Base-by-base conservation (phyloP, 176 grass and related monocot species). In the Poa pratensis region DNA sequence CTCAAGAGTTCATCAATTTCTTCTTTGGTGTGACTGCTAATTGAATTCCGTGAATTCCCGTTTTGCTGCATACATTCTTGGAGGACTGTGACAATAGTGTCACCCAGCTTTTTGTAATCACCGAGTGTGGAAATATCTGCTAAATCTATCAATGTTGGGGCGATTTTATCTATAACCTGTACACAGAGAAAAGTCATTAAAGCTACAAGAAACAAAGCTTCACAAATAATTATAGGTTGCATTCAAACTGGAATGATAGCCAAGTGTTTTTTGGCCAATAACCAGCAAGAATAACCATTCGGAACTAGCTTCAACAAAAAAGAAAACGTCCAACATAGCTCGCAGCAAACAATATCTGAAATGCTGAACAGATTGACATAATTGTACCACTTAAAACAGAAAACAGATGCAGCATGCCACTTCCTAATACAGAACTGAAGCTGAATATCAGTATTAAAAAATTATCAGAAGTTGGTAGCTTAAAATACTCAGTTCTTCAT, bases 121-220 rank as follows among this genome's bases (percentile, higher is more conserved):
- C 94, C 94, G 1, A 94, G 84, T 81, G 78, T 77, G 23, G 86
- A 90, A 63, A 96, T 81, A 90, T 96, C 87, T 70, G 91, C 82
- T 77, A 96, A 89, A 86, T 99, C 96, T 80, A 94, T 88, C 57
- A 99, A 59, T 46, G 94, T 86, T 80, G 93, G 84, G 20, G 92
- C 90, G 62, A 92, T 88, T 90, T 92, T 96, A 89, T 99, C 97
- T 84, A 96, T 92, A 66, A 99, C 90, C 94, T 96, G 81, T 51
- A 35, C 51, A 63, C 57, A 84, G 9, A 42, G 48, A n/a, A 43
- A 52, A 39, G 50, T 69, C 23, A 84, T 14, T 87, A 52, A 39
- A 78, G 34, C 18, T 62, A 73, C 20, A 4, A 53, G 75, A 82
- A 63, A 45, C 8, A 46, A 72, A 30, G 26, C 11, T 71, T 10